Base-by-base conservation (phyloP, 768 basidiomycete genomes). In the Collybiopsis luxurians region DNA sequence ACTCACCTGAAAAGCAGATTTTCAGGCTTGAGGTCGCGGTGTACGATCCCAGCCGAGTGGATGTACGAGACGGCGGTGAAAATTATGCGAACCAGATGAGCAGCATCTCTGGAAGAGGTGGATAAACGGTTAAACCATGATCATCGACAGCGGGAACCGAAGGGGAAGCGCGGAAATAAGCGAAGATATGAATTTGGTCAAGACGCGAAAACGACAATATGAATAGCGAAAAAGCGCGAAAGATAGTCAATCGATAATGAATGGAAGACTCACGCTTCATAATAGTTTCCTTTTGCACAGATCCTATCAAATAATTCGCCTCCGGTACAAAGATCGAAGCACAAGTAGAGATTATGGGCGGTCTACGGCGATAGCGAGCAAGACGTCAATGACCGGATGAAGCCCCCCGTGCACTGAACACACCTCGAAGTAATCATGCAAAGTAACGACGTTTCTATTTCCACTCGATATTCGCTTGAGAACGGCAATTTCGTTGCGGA, bases 281-380 rank as follows among this genome's bases (percentile, higher is more conserved):
- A 95, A 71, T 97, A 98, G 69, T 93, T 93, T 51, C 94, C 95
- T 71, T 95, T 93, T 28, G 94, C 93, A 67, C 96, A 98, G 77
- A 99, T 98, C 49, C 96, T 84, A 71, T 99, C 96, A 66, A 99
- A 98, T n/a, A 99, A 85, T 72, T 99, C 96, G 43, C 96, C 95
- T 51, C 95, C 95, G 2, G 92, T 95, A 76, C 96, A 98, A 9
- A 98, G 84, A 73, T 98, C 96, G 72, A 97, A 97, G 63, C 87
- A 87, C 55, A 98, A 88, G 72, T 98, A 94, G 46, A 97, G 81
- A 65, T 96, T 97, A 72, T 95, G 90, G 9, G 92, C 75, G 27
- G 95, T 97, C 89, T 92, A 62, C 2, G 26, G 15, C 11, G 6
- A 51, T 17, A 53, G 28, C 27, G 47, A 27, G 26, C 53, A 15